phyloP scores from a whole-genome alignment of 306 rosid species.

The Datisca glomerata region DNA sequence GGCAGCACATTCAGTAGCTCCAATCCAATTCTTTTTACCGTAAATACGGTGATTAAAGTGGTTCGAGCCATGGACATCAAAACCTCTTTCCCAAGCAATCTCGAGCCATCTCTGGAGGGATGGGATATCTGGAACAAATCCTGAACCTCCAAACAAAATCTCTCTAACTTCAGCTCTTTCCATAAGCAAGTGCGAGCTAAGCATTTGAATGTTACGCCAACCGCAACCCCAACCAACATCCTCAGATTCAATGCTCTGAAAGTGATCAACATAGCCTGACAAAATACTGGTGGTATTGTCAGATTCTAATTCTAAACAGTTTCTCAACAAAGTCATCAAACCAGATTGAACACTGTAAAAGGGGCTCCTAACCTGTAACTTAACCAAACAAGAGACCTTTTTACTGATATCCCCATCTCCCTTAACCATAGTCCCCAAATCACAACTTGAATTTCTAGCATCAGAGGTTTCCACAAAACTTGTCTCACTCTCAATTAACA shows the following conservation, averaged over 20 bases:
- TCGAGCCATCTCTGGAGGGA: conserved; percentile 87
- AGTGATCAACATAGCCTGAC: conserved; percentile 60
- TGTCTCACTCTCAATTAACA: conserved; percentile 6
- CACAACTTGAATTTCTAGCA: conserved; percentile 11
- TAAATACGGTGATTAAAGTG: conserved; percentile 42
- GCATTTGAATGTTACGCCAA: conserved; percentile 85
- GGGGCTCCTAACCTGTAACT: conserved; percentile 32
- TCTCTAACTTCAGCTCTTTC: conserved; percentile 43
- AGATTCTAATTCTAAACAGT: conserved; percentile 59
- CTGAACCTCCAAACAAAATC: conserved; percentile 59
- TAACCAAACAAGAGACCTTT: conserved; percentile 37
- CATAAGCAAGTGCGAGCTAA: conserved; percentile 53
- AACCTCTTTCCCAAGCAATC: conserved; percentile 86
- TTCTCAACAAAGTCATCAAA: conserved; percentile 47
- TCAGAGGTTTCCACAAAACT: conserved; percentile 12
- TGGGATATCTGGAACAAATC: conserved; percentile 61
- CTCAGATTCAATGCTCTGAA: conserved; percentile 48
- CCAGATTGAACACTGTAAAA: conserved; percentile 50
- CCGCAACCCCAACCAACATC: conserved; percentile 91
- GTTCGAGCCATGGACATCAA: conserved; percentile 52
- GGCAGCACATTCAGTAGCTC: conserved; percentile 75
- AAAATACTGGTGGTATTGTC: conserved; percentile 33
- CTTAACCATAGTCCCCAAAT: conserved; percentile 13
- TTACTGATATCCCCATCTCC: conserved; percentile 24
- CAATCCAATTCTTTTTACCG: conserved; percentile 63